Evolutionary conservation across 2,329 filamentous ascomycete genomes (phyloP).

Genomic region (Basipetospora chlamydospora): DNA sequence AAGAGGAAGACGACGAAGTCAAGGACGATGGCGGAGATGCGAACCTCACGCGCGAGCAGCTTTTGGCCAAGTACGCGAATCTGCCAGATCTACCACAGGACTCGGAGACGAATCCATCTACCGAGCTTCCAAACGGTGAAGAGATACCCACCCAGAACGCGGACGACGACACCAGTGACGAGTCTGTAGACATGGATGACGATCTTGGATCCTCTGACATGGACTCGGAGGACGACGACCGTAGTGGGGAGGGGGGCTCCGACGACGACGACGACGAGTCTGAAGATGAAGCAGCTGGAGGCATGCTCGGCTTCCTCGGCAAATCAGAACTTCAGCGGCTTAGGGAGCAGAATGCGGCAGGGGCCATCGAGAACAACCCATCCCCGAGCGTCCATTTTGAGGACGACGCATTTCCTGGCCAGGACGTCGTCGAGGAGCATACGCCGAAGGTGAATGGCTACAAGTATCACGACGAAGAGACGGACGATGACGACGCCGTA

Average conservation of each 20-base stretch:
- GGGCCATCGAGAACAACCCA: constrained; percentile 8
- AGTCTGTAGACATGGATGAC: constrained; percentile 31
- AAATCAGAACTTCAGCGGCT: constrained; percentile 42
- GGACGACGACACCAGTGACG: constrained; percentile 13
- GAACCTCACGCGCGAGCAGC: constrained; percentile 52
- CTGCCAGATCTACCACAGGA: constrained; percentile 26
- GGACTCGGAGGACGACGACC: constrained; percentile 28
- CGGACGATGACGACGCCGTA: constrained; percentile 19
- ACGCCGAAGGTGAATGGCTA: constrained; percentile 1
- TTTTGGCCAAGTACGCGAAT: constrained; percentile 54
- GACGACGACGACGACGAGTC: constrained; percentile 31
- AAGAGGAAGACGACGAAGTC: constrained; percentile 47
- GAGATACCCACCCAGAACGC: too few species aligned
- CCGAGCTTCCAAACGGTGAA: too few species aligned
- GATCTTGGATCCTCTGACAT: constrained; percentile 25
- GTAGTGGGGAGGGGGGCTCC: constrained; percentile 25
- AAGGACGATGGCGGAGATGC: constrained; percentile 45
- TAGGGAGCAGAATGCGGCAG: constrained; percentile 22
- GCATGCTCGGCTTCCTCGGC: constrained; percentile 42
- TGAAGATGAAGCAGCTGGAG: constrained; percentile 27
- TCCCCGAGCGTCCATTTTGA: background rate
- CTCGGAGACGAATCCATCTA: constrained; percentile 14
- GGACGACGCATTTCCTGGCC: background rate
- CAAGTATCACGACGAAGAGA: constrained; percentile 12
- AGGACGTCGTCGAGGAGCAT: background rate